Evolutionary conservation across 2,329 filamentous ascomycete species (phyloP), one percentile per base, ranked within the genome.

Genomic region (Penicillium sp.): DNA sequence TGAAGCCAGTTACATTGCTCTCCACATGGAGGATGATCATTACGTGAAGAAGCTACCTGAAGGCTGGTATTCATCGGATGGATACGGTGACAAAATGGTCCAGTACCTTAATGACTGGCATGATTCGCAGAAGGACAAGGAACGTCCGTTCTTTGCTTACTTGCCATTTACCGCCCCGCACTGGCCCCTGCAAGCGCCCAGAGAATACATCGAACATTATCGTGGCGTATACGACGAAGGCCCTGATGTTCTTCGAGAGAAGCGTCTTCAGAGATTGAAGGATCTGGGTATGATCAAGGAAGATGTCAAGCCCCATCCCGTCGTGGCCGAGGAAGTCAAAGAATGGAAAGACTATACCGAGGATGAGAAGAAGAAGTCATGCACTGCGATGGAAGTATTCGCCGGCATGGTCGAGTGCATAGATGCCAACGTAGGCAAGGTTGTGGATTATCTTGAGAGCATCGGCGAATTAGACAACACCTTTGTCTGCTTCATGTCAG

Each of bases 341-440:
- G 63, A 64, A 18, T 74, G 71, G 72, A 65, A 67, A 12, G 66
- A 71, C 21, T 68, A 71, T 45, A 69, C 66, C 0, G 56, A 65
- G 0, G 69, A 74, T 3, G 73, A 77, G 59, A 70, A 75, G 61
- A 69, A 70, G 45, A 68, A 71, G 20, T 77, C 75, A 0, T 66
- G 68, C 68, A 62, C 77, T 72, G 78, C 81, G 0, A 85, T 85
- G 83, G 83, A 86, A 63, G 78, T 81, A 3, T 87, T 81, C 58
- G 83, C 84, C 0, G 84, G 75, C 12, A 87, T 87, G 82, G 83
- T 86, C 3, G 83, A 86, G 56, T 75, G 75, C 52, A 85, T 86
- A 53, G 84, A 87, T 62, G 66, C 67, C 57, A 83, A 85, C 58
- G 78, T 87, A 18, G 83, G 83, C 38, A 81, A 81, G 56, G 79